Conservation (phyloP, 768 basidiomycete genomes). For the Auriscalpium vulgare region DNA sequence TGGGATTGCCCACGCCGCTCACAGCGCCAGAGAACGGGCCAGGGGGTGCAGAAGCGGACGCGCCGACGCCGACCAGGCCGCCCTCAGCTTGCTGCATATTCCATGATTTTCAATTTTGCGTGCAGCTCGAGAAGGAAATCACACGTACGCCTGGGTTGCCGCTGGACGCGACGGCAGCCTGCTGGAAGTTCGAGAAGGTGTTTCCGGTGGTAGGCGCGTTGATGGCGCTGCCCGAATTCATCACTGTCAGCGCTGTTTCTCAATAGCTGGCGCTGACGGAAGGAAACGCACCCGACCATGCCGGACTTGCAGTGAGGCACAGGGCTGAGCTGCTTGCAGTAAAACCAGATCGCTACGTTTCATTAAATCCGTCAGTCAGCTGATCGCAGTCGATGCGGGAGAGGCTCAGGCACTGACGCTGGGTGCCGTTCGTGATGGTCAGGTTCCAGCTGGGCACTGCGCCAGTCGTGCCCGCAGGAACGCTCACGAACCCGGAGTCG, state of each 20-base stretch:
- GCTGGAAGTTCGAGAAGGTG: slow-evolving; percentile 32
- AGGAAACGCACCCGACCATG: slow-evolving; percentile 26
- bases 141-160: slow-evolving; percentile 28
- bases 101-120: too few species aligned
- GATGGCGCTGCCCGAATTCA: slow-evolving; percentile 30
- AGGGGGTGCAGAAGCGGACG: slow-evolving; percentile 37
- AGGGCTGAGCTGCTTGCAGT: slow-evolving; percentile 41
- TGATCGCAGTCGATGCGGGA: neutral
- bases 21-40: slow-evolving; percentile 31
- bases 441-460: slow-evolving; percentile 36
- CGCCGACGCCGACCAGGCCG: slow-evolving; percentile 37
- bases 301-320: slow-evolving; percentile 33
- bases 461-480: slow-evolving; percentile 24
- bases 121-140: slow-evolving; percentile 16
- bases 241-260: neutral
- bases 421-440: slow-evolving; percentile 39
- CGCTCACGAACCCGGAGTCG: slow-evolving; percentile 44
- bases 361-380: too few species aligned
- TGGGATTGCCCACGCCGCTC: slow-evolving; percentile 20
- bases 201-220: slow-evolving; percentile 39
- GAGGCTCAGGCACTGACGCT: slow-evolving; percentile 33
- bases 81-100: slow-evolving; percentile 27
- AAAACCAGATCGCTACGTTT: slow-evolving; percentile 46
- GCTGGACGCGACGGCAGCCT: slow-evolving; percentile 23
- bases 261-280: neutral